Evolutionary conservation across 257 asterid species (phyloP).

Genomic region (Hygrophila difformis): DNA sequence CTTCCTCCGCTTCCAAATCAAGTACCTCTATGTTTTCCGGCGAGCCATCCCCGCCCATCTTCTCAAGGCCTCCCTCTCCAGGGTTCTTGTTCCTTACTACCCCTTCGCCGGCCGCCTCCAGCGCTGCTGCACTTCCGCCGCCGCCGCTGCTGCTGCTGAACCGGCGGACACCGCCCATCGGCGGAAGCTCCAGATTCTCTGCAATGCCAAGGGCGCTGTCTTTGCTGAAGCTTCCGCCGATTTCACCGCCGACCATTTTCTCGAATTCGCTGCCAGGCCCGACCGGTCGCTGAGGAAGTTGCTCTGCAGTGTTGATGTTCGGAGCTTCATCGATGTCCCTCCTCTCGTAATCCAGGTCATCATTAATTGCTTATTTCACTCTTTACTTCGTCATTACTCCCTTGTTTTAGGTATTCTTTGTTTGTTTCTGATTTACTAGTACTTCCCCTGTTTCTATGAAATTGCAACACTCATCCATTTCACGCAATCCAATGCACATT

Average conservation of each 20-base stretch:
- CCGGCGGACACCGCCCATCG: constrained; percentile 41
- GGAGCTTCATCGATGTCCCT: constrained; percentile 56
- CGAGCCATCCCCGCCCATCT: constrained; percentile 27
- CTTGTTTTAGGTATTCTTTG: neutral
- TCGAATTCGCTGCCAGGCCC: constrained; percentile 40
- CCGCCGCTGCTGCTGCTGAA: constrained; percentile 34
- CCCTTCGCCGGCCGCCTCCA: constrained; percentile 76
- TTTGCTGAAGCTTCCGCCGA: constrained; percentile 66
- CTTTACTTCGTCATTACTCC: too few relatives aligned
- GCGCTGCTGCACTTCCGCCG: constrained; percentile 46
- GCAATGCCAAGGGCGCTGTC: constrained; percentile 79
- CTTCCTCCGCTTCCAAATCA: constrained; percentile 71
- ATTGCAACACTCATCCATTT: too few relatives aligned
- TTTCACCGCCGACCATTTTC: constrained; percentile 39
- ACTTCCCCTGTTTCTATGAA: too few relatives aligned
- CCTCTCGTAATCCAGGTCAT: constrained; percentile 78
- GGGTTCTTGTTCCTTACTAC: constrained; percentile 57
- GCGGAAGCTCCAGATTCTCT: constrained; percentile 61
- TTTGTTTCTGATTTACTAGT: too few relatives aligned
- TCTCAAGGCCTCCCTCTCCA: constrained; percentile 45
- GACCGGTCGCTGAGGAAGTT: constrained; percentile 55
- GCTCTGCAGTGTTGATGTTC: constrained; percentile 44
- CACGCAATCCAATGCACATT: too few relatives aligned
- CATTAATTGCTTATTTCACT: neutral
- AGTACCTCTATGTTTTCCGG: constrained; percentile 47